Conservation (phyloP, 2,329 filamentous ascomycete species). For the Diaporthe vexans region DNA sequence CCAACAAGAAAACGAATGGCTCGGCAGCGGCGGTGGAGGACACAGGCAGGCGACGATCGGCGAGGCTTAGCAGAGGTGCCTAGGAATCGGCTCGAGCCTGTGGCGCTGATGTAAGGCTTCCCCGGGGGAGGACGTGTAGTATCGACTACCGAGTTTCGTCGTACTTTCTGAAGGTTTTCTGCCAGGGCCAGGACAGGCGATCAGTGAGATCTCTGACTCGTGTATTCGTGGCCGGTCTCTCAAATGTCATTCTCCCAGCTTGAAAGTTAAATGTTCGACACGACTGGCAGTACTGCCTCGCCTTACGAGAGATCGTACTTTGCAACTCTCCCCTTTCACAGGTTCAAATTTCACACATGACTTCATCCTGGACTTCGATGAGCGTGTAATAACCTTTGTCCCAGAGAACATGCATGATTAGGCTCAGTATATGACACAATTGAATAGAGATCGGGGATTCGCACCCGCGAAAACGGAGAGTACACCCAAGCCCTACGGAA, state of each 20-base stretch:
- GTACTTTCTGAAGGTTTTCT: neutral
- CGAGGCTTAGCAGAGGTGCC: slow-evolving; percentile 45
- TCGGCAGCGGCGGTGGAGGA: slow-evolving; percentile 20
- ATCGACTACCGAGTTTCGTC: neutral
- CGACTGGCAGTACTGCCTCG: neutral
- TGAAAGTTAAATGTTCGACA: too few species aligned
- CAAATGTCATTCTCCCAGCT: too few species aligned
- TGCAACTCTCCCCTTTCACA: too few species aligned
- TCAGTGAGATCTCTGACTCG: neutral
- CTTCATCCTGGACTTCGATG: neutral
- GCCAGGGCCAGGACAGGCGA: neutral
- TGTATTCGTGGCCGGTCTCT: too few species aligned
- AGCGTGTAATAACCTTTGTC: too few species aligned
- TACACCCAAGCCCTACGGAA: too few species aligned
- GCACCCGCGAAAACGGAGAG: too few species aligned
- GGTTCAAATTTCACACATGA: neutral
- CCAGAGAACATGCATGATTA: neutral
- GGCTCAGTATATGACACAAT: too few species aligned
- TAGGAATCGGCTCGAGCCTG: slow-evolving; percentile 6
- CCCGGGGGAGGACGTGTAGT: neutral
- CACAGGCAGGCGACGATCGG: slow-evolving; percentile 48
- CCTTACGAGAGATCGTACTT: too few species aligned
- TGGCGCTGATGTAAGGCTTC: neutral
- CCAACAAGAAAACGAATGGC: slow-evolving; percentile 40
- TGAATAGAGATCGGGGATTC: too few species aligned